Evolutionary conservation across 208 protist genomes (phyloP), one percentile per base, ranked within the genome.

Genomic region (Crithidia fasciculata): DNA sequence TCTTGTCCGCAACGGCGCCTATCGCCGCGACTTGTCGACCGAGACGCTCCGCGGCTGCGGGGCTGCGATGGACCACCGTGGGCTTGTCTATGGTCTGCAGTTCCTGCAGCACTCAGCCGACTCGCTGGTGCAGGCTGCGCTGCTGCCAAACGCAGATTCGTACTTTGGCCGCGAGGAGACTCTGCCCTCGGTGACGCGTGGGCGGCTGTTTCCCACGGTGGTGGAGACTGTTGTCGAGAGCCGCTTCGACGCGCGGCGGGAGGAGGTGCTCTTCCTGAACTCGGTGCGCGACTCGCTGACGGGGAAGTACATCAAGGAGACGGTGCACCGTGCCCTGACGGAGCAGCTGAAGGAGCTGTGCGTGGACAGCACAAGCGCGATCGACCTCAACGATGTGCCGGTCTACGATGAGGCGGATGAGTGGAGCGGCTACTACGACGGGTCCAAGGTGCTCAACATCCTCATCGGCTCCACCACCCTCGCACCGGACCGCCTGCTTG

Each of bases 61-160:
- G 10, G 65, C 80, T 16, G 49, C 90, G 15, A 84, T 92, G 63
- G 88, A 85, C 50, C 90, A 95, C 74, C 86, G 88, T 10, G 86
- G 84, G 18, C 80, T 95, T 8, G 90, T 95, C n/a, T 95, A 93
- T 67, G 76, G 83, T 16, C 56, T 81, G n/a, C 88, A 93, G 66
- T 86, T 95, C 36, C 49, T 95, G 64, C 72, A 84, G 55, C 59
- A 80, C 40, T 78, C 81, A 4, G 81, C 84, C 0, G 66, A 86
- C 53, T 95, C 86, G 36, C 64, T 93, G n/a, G 86, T 91, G 40
- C 76, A 78, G 18, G 86, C 88, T 9, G 80, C 84, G 10, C 78
- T 93, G 43, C 64, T 88, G 41, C 67, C 85, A 5, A 19, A 86
- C 53, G 56, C 90, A 9, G 53, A 76, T 15, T 58, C 59, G 19